phyloP scores from a whole-genome alignment of 331 rosid genomes.

The Pyracantha coccinea region DNA sequence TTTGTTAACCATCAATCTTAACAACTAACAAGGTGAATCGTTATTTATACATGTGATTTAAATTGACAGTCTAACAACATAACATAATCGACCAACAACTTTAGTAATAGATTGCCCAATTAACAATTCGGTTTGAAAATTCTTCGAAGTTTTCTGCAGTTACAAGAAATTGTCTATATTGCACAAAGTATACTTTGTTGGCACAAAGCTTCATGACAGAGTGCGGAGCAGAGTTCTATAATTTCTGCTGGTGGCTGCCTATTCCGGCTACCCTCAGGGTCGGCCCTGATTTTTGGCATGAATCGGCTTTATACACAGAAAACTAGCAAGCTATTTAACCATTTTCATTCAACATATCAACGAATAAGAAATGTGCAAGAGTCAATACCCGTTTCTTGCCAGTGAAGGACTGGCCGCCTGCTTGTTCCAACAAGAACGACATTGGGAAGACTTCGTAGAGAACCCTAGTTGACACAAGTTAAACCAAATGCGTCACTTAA shows the following conservation, averaged over 20 bases:
- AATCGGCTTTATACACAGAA: not conserved
- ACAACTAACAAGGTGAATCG: not conserved
- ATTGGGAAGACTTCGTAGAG: slow-evolving; percentile 91
- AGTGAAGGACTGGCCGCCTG: slow-evolving; percentile 86
- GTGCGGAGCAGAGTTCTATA: not conserved
- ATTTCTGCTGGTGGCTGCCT: no score
- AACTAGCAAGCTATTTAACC: not conserved
- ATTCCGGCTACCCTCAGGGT: no score
- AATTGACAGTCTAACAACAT: not conserved
- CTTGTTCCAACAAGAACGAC: slow-evolving; percentile 92
- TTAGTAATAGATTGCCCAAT: no score
- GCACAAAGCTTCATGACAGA: not conserved
- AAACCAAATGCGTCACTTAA: not conserved
- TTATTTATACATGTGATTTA: no score
- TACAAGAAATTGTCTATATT: not conserved
- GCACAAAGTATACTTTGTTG: not conserved
- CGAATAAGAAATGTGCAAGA: not conserved
- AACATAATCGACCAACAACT: not conserved
- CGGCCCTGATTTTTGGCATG: not conserved
- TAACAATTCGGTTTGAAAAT: not conserved
- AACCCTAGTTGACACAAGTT: slow-evolving; percentile 34
- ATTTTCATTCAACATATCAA: not conserved
- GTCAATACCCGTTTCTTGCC: slow-evolving; percentile 66
- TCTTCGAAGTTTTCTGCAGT: not conserved
- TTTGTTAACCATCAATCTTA: not conserved